These are phyloP conservation scores for Penicillium sp. DNA, from an alignment of 2,329 filamentous ascomycete species.

Conservation along the genomic window DNA sequence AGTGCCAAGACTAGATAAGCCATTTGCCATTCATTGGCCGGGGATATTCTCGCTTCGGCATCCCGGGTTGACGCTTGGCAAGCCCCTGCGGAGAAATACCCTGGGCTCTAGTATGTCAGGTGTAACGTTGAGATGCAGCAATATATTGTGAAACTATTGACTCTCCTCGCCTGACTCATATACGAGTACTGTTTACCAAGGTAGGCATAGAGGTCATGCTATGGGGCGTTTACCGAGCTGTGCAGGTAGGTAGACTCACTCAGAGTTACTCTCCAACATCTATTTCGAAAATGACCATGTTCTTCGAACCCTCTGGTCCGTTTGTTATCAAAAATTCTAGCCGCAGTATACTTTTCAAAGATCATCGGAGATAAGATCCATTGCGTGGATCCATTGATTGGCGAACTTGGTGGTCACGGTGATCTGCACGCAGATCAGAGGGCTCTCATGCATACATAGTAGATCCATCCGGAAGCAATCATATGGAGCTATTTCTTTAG, in stretches of 20 bases:
- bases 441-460: background rate
- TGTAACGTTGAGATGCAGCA: slow-evolving; percentile 10
- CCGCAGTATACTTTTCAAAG: background rate
- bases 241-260: too few species aligned
- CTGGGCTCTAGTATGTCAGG: background rate
- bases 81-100: background rate
- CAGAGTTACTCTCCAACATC: too few species aligned
- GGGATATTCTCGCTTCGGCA: slow-evolving; percentile 21
- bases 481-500: background rate
- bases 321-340: background rate
- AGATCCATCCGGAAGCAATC: background rate
- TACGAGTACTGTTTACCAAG: background rate
- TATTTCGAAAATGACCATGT: background rate
- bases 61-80: slow-evolving; percentile 20
- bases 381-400: background rate
- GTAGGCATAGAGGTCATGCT: too few species aligned
- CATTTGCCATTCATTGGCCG: slow-evolving; percentile 17
- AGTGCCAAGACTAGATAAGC: slow-evolving; percentile 27
- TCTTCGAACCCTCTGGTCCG: background rate
- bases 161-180: background rate
- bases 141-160: slow-evolving; percentile 9
- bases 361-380: background rate
- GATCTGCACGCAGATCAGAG: background rate
- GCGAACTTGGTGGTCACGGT: background rate
- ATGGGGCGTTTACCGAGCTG: too few species aligned